These are phyloP conservation scores for Tothia fuscella DNA, from an alignment of 2,329 filamentous ascomycete genomes.

Conservation along the genomic window DNA sequence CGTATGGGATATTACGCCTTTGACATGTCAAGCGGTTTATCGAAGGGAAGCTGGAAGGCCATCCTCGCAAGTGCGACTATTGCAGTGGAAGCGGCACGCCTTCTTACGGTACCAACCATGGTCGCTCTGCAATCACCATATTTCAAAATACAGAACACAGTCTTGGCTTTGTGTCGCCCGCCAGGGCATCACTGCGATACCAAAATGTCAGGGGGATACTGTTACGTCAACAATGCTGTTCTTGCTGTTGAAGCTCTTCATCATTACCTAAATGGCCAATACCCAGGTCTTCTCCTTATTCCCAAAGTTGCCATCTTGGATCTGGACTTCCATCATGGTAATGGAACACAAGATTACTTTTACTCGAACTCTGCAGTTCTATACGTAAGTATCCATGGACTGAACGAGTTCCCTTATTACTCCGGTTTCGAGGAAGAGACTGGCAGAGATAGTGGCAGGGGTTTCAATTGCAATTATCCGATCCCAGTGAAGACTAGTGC, in stretches of 20 bases:
- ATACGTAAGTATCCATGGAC: slow-evolving; percentile 24
- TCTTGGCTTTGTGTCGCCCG: slow-evolving; percentile 17
- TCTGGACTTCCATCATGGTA: slow-evolving; percentile 20
- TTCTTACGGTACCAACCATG: background rate
- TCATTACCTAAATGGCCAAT: too few relatives aligned
- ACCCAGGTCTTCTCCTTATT: background rate
- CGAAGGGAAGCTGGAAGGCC: slow-evolving; percentile 14
- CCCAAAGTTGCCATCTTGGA: slow-evolving; percentile 17
- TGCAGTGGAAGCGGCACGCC: slow-evolving; percentile 13
- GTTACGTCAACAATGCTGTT: slow-evolving; percentile 20
- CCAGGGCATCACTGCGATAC: slow-evolving; percentile 19
- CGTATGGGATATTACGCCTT: slow-evolving; percentile 17
- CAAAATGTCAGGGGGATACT: slow-evolving; percentile 18
- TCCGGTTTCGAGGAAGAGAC: slow-evolving; percentile 14
- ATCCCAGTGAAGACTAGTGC: background rate
- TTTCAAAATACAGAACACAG: background rate
- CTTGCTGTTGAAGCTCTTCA: slow-evolving; percentile 16
- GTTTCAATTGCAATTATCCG: slow-evolving; percentile 14
- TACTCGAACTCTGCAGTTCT: slow-evolving; percentile 20
- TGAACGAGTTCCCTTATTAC: slow-evolving; percentile 24
- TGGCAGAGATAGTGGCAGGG: slow-evolving; percentile 13
- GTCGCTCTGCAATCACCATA: background rate
- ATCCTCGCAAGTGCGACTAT: slow-evolving; percentile 16
- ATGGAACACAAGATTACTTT: slow-evolving; percentile 20
- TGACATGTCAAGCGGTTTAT: slow-evolving; percentile 17